Conservation (phyloP, 1,139 yeast genomes). For the Saccharomycopsis phalli region DNA sequence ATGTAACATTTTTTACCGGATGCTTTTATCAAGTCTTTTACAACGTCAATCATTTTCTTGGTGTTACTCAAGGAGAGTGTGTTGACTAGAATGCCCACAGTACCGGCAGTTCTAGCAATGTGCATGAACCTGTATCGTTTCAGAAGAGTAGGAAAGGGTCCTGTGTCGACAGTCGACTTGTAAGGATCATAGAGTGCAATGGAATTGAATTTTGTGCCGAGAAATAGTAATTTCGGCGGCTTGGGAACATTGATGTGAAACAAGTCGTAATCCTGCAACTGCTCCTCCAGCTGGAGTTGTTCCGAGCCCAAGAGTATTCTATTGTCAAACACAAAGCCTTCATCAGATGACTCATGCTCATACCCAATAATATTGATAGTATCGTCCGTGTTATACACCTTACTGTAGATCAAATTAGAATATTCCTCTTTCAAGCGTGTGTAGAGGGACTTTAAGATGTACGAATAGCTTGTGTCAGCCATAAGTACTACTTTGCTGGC, state of each 20-base stretch:
- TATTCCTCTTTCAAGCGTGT: conserved; percentile 31
- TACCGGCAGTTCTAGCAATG: conserved; percentile 81
- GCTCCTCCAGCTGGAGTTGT: neutral
- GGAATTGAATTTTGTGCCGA: conserved; percentile 59
- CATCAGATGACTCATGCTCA: conserved; percentile 22
- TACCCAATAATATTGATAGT: conserved; percentile 38
- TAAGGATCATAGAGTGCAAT: conserved; percentile 42
- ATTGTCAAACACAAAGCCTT: conserved; percentile 24
- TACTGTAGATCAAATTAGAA: conserved; percentile 40
- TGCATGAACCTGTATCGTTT: conserved; percentile 81
- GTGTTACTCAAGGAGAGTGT: conserved; percentile 76
- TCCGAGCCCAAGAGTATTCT: conserved; percentile 22
- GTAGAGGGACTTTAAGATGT: conserved; percentile 33
- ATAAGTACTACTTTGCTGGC: conserved; percentile 44
- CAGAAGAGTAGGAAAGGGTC: conserved; percentile 73
- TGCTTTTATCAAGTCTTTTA: conserved; percentile 49
- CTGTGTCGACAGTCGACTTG: conserved; percentile 29
- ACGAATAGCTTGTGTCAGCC: conserved; percentile 59
- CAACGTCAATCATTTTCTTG: conserved; percentile 48
- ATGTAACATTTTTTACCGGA: conserved; percentile 89
- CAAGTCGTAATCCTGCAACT: conserved; percentile 35
- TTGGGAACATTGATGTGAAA: conserved; percentile 71
- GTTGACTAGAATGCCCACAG: conserved; percentile 84
- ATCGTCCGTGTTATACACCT: conserved; percentile 32
- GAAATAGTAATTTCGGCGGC: conserved; percentile 65